These are phyloP conservation scores for Phyllostachys edulis DNA, from an alignment of 176 grass and related monocot species.

Conservation along the genomic window DNA sequence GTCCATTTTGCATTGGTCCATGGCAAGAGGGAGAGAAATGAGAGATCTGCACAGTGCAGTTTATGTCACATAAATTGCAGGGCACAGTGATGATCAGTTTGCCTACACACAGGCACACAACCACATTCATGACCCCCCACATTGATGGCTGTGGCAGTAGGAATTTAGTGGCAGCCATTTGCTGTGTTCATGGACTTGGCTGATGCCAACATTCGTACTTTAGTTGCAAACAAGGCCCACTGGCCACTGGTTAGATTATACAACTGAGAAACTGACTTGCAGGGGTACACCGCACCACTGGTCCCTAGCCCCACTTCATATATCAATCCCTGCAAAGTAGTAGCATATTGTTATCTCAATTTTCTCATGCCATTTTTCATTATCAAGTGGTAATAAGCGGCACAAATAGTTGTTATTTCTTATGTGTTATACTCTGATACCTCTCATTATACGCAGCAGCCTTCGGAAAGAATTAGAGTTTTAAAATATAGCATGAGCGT, in stretches of 20 bases:
- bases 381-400: neutral
- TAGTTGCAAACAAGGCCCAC: conserved; percentile 11
- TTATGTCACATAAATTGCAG: conserved; percentile 60
- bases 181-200: conserved; percentile 42
- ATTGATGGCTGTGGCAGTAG: conserved; percentile 42
- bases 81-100: conserved; percentile 56
- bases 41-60: conserved; percentile 32
- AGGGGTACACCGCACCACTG: neutral
- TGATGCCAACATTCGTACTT: conserved; percentile 34
- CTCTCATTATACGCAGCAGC: no score
- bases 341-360: neutral
- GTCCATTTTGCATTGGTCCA: neutral
- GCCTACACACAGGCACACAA: conserved; percentile 34
- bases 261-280: conserved; percentile 16
- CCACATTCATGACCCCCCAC: conserved; percentile 27
- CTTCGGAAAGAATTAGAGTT: no score
- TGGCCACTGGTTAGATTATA: neutral
- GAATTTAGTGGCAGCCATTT: conserved; percentile 50
- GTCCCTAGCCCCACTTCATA: neutral
- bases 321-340: neutral
- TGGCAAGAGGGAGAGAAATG: neutral
- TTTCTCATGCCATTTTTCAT: neutral
- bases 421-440: no score
- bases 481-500: no score
- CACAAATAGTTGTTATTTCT: no score